Conservation (phyloP, 2,329 filamentous ascomycete species). For the Botrytis deweyae region DNA sequence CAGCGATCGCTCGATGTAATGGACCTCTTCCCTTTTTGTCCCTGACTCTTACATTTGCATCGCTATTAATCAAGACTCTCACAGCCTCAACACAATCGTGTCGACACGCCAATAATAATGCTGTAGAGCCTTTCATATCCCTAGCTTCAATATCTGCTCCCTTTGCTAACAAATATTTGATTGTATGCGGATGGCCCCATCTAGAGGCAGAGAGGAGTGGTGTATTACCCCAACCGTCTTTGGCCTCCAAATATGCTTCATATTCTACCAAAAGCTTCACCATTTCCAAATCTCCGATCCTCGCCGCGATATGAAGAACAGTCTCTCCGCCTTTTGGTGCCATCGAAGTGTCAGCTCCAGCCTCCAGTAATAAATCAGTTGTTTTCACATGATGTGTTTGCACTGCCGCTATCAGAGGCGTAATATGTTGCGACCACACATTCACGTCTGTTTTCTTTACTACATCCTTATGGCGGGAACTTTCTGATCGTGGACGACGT, state of each 20-base stretch:
- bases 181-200: constrained; percentile 25
- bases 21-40: constrained; percentile 27
- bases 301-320: constrained; percentile 23
- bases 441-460: constrained; percentile 21
- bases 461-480: constrained; percentile 8
- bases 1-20: constrained; percentile 29
- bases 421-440: constrained; percentile 24
- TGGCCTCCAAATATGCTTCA: constrained; percentile 25
- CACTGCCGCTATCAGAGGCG: constrained; percentile 28
- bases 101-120: constrained; percentile 26
- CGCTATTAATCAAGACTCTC: constrained; percentile 23
- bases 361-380: constrained; percentile 24
- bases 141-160: constrained; percentile 25
- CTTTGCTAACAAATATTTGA: constrained; percentile 22
- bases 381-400: constrained; percentile 28
- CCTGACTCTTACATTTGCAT: constrained; percentile 22
- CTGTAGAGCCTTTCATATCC: constrained; percentile 26
- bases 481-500: not conserved
- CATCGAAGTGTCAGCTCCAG: constrained; percentile 28
- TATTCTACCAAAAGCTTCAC: constrained; percentile 21
- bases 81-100: constrained; percentile 26
- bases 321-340: constrained; percentile 22
- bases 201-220: constrained; percentile 25
- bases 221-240: constrained; percentile 26
- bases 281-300: constrained; percentile 27